Base-by-base conservation (phyloP, 2,329 filamentous ascomycete species). In the Sclerotinia borealis region DNA sequence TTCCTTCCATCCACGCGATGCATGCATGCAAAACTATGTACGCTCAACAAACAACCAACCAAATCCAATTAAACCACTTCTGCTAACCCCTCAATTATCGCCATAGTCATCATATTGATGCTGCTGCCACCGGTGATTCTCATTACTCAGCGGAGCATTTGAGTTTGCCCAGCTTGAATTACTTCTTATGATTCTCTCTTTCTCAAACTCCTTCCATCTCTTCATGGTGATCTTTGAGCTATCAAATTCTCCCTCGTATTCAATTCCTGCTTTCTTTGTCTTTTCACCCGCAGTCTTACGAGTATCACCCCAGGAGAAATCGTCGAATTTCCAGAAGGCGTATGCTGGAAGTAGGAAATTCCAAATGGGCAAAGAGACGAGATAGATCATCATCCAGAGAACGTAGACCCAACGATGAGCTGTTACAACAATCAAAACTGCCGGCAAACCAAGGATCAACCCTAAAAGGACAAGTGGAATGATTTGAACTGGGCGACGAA, bases 221-320 rank as follows among this genome's bases (percentile, higher is more conserved):
- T 96, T 97, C 95, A 99, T 99, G 43, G 93, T 97, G 75, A 99
- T 99, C 85, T 97, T 96, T 77, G 89, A 96, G 76, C 90, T 96
- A 77, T 99, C 96, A 72, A 99, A 99, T 77, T 98, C 95, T 68
- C 95, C 95, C 77, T 97, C 92, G 67, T 89, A 89, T 73, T 93
- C 93, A 67, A 92, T 87, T 37, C 91, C 91, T 2, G 84, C 90
- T 79, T 93, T 95, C 81, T 93, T 93, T 17, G 85, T 88, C 79
- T 90, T 91, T 74, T 96, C 93, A 34, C 93, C 93, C 0, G 88
- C 91, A 47, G 93, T 96, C 85, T 98, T 96, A 66, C 95, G 87
- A 62, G 95, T 99, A 68, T 99, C 96, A 73, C 95, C 95, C 95
- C 95, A 99, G 63, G 91, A 96, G 81, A 99, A 99, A 80, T 99